Percentiles rank a stretch among this genome's conserved stretches.
phyloP scores from a whole-genome alignment of 495 filamentous ascomycete genomes.

The Bathelium albidoporum region DNA sequence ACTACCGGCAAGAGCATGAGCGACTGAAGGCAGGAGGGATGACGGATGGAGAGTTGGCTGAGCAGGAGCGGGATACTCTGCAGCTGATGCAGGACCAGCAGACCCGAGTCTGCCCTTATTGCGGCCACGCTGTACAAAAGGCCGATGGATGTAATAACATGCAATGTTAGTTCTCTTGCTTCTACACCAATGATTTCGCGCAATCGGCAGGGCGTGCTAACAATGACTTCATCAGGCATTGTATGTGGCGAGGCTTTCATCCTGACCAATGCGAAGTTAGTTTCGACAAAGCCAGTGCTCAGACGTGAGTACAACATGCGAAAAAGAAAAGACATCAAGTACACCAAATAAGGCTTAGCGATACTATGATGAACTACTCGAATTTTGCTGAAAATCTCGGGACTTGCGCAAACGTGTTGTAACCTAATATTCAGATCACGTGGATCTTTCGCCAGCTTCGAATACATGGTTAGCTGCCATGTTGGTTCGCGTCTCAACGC shows the following conservation, averaged over 20 bases:
- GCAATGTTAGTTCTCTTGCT: background rate
- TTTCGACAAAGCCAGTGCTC: background rate
- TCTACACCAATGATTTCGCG: no score
- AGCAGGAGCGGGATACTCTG: background rate
- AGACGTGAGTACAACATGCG: constrained; percentile 1
- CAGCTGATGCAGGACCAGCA: background rate
- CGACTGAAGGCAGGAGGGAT: background rate
- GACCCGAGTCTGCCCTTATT: background rate
- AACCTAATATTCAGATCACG: no score
- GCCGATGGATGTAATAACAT: background rate
- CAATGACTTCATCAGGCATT: background rate
- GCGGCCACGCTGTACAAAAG: background rate
- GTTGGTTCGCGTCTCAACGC: no score
- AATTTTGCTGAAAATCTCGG: no score
- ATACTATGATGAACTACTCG: background rate
- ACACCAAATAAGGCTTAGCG: background rate
- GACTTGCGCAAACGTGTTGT: no score
- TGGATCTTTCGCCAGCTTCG: no score
- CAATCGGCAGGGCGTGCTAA: no score
- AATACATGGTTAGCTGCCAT: no score
- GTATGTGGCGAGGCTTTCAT: background rate
- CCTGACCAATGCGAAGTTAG: background rate
- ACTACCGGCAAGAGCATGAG: background rate
- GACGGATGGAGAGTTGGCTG: background rate
- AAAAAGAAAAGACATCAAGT: background rate